phyloP scores from a whole-genome alignment of 2,329 filamentous ascomycete genomes.

The Trichoderma koningiopsis region DNA sequence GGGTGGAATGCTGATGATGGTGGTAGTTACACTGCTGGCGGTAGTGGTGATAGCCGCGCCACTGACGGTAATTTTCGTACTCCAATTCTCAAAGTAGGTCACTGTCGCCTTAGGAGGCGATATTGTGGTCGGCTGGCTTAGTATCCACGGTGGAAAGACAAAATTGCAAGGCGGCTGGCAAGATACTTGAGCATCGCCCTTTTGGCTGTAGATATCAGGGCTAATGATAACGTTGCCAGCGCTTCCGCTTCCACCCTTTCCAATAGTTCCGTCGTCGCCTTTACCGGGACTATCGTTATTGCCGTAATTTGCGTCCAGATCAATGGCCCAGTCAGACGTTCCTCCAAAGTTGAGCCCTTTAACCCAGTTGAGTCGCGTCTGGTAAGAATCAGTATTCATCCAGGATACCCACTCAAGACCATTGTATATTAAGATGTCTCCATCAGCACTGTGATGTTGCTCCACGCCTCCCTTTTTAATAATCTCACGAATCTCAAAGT shows the following conservation, averaged over 20 bases:
- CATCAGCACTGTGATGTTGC: neutral
- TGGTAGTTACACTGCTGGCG: neutral
- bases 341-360: neutral
- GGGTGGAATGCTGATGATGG: neutral
- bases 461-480: neutral
- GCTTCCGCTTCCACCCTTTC: neutral
- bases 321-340: neutral
- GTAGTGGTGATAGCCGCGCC: neutral
- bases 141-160: neutral
- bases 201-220: neutral
- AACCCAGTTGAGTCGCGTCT: neutral
- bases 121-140: neutral
- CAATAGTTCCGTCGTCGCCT: no score
- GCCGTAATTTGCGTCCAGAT: neutral
- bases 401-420: neutral
- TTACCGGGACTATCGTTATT: neutral
- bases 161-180: neutral
- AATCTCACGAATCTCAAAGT: conserved; percentile 36
- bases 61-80: no score
- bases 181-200: neutral
- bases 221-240: neutral
- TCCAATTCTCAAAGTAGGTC: neutral
- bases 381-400: neutral
- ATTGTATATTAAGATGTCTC: neutral
- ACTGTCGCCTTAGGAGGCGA: neutral